Evolutionary conservation across 1,284 basidiomycete genomes (phyloP).

Genomic region (Rhodotorula sp.): DNA sequence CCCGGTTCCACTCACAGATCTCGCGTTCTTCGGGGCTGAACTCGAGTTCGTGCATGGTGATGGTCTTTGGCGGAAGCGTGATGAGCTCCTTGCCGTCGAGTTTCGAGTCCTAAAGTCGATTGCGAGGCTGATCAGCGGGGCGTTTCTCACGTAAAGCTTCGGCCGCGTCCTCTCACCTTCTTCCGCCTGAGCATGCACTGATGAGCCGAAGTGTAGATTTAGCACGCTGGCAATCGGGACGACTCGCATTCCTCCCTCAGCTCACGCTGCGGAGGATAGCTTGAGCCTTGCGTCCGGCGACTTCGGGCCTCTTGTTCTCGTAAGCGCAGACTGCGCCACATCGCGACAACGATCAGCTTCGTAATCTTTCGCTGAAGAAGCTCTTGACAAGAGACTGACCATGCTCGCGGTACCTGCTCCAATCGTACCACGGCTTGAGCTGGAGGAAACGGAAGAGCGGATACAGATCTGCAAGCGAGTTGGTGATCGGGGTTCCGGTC

Average conservation of each 20-base stretch:
- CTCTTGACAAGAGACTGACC: neutral
- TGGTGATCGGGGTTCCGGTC: slow-evolving; percentile 59
- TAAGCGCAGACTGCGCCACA: slow-evolving; percentile 47
- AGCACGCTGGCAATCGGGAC: neutral
- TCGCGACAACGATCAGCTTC: neutral
- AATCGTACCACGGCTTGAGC: slow-evolving; percentile 38
- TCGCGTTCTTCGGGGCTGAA: slow-evolving; percentile 61
- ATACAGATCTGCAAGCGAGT: slow-evolving; percentile 58
- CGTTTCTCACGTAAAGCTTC: too few relatives aligned
- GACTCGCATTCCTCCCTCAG: too few relatives aligned
- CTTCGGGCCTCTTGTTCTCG: slow-evolving; percentile 57
- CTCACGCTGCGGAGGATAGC: slow-evolving; percentile 57
- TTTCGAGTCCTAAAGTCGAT: slow-evolving; percentile 42
- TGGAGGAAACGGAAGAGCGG: slow-evolving; percentile 58
- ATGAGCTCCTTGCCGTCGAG: slow-evolving; percentile 64
- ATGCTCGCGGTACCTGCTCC: neutral
- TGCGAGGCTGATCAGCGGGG: too few relatives aligned
- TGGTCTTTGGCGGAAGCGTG: slow-evolving; percentile 59
- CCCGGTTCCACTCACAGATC: slow-evolving; percentile 58
- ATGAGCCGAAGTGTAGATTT: neutral
- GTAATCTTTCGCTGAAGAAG: too few relatives aligned
- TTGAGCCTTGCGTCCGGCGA: slow-evolving; percentile 57
- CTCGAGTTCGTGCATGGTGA: slow-evolving; percentile 56
- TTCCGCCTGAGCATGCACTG: slow-evolving; percentile 54
- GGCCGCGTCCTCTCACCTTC: slow-evolving; percentile 51